A percentile compares a stretch with the other conserved stretches of the same genome.
phyloP scores from a whole-genome alignment of 23 red algal genomes.

The Porphyridium purpureum region DNA sequence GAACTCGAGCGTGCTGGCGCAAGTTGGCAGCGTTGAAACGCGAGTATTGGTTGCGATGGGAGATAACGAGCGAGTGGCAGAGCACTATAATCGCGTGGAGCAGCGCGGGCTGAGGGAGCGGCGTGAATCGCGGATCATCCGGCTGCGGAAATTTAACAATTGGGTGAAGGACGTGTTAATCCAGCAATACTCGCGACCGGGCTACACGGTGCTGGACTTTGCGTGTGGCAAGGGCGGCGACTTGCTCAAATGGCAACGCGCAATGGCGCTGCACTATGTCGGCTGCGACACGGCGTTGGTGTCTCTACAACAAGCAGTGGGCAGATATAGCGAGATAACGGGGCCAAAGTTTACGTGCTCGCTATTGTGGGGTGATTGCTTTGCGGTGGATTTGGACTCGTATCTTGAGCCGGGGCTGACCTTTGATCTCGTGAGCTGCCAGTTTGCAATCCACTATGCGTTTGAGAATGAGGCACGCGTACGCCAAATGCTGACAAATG shows the following conservation, averaged over 20 bases:
- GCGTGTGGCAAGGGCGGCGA: conserved; percentile 93
- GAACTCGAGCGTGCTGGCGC: no score
- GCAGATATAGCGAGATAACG: conserved; percentile 46
- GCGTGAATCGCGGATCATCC: conserved; percentile 34
- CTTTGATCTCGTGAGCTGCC: conserved; percentile 91
- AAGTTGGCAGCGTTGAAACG: no score
- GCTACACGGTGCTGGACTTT: conserved; percentile 65
- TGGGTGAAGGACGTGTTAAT: conserved; percentile 94
- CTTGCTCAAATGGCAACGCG: conserved; percentile 60
- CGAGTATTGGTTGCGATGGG: no score
- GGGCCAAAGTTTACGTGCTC: conserved; percentile 24
- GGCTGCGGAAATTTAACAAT: conserved; percentile 89
- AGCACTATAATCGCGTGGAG: no score
- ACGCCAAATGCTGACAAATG: conserved; percentile 59
- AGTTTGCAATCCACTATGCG: conserved; percentile 97
- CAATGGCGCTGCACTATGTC: conserved; percentile 22
- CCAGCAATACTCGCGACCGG: conserved; percentile 58
- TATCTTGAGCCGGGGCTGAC: conserved; percentile 5
- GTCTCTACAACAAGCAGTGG: conserved; percentile 30
- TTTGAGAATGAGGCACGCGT: conserved; percentile 78
- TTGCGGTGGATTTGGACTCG: conserved; percentile 18
- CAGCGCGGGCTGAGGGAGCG: no score
- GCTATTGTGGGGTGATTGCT: conserved; percentile 67
- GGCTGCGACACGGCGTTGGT: conserved; percentile 54
- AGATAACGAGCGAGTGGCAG: no score